phyloP scores from a whole-genome alignment of 108 stramenopile species.

The Fragilariopsis cylindrus region DNA sequence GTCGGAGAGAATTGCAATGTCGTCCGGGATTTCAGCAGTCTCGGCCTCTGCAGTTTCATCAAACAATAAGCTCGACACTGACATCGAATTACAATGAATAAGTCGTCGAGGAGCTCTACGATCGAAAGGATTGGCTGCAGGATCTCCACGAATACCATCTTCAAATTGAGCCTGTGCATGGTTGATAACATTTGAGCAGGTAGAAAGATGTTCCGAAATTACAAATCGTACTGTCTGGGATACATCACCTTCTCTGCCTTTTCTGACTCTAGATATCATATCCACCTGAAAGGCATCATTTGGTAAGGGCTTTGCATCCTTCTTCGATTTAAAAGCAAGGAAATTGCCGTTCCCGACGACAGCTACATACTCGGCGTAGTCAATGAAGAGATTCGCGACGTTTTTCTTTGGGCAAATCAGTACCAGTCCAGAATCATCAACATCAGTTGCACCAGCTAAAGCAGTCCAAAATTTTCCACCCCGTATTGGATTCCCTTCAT shows the following conservation, averaged over 20 bases:
- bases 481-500: constrained; percentile 67
- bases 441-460: constrained; percentile 69
- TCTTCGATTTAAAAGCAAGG: constrained; percentile 40
- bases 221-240: constrained; percentile 56
- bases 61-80: constrained; percentile 56
- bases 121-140: constrained; percentile 72
- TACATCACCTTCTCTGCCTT: constrained; percentile 62
- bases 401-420: constrained; percentile 66
- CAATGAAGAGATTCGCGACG: constrained; percentile 47
- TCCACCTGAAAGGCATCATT: constrained; percentile 41
- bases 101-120: constrained; percentile 67
- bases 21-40: constrained; percentile 55
- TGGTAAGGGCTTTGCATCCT: constrained; percentile 7
- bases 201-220: constrained; percentile 52
- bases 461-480: constrained; percentile 86
- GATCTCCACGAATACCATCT: constrained; percentile 77
- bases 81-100: constrained; percentile 70
- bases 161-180: constrained; percentile 58
- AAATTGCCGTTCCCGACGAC: constrained; percentile 76
- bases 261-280: constrained; percentile 53
- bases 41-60: constrained; percentile 49
- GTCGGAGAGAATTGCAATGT: constrained; percentile 60
- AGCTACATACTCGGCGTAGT: constrained; percentile 59
- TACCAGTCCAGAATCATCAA: constrained; percentile 80
- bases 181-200: constrained; percentile 55